These are phyloP conservation scores for Vigna angularis DNA, from an alignment of 306 rosid species.

Conservation along the genomic window DNA sequence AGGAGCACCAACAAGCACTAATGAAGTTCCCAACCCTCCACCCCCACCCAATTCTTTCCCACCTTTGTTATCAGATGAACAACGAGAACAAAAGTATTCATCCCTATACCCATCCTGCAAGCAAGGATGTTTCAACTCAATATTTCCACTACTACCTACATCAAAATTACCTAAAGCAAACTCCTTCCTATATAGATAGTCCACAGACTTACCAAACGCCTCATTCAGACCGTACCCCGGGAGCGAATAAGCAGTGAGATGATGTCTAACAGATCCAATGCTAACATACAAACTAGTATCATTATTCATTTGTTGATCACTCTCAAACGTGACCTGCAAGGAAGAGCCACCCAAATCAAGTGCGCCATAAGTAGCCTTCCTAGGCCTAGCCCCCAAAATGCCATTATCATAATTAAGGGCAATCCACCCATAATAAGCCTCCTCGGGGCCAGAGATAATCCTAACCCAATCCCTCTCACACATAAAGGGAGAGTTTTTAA, in stretches of 20 bases:
- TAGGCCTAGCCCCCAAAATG: conserved; percentile 70
- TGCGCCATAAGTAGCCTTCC: conserved; percentile 83
- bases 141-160: conserved; percentile 46
- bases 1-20: conserved; percentile 79
- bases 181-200: conserved; percentile 59
- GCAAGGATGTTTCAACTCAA: conserved; percentile 88
- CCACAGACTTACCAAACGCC: conserved; percentile 89
- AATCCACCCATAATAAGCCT: conserved; percentile 96
- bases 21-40: conserved; percentile 55
- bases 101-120: conserved; percentile 83
- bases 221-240: conserved; percentile 88
- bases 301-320: conserved; percentile 60
- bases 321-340: conserved; percentile 95
- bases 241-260: conserved; percentile 91
- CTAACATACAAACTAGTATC: conserved; percentile 74
- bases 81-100: conserved; percentile 67
- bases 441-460: conserved; percentile 84
- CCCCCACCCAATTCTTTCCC: conserved; percentile 46
- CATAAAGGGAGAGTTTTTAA: conserved; percentile 75
- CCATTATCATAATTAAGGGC: conserved; percentile 80
- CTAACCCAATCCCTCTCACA: conserved; percentile 79
- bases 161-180: conserved; percentile 50
- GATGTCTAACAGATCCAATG: conserved; percentile 85
- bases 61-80: conserved; percentile 50
- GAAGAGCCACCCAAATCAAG: conserved; percentile 98